Percentiles rank a stretch among this genome's conserved stretches.
Conservation (phyloP, 352 stramenopile species). For the Phytopythium litorale region DNA sequence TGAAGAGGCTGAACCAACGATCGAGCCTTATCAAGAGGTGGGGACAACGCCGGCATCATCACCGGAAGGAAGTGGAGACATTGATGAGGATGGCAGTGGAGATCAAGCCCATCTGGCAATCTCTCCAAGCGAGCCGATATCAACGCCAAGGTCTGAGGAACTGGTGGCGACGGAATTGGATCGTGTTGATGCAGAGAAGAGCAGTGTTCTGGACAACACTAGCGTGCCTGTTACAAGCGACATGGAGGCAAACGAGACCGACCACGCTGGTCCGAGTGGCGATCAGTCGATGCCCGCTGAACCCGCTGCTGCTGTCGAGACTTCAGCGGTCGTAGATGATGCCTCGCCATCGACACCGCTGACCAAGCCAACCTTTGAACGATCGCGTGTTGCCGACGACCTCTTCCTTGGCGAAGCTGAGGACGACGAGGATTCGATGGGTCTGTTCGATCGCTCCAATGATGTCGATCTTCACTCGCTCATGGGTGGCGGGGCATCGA, state of each 20-base stretch:
- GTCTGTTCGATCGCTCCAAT: slow-evolving; percentile 30
- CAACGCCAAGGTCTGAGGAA: background rate
- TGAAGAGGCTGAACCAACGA: background rate
- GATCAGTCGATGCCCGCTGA: background rate
- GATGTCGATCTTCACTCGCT: slow-evolving; percentile 21
- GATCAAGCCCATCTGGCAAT: background rate
- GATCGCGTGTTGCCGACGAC: background rate
- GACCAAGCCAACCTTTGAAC: background rate
- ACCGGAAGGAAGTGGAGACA: background rate
- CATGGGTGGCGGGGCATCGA: background rate
- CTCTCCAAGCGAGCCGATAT: background rate
- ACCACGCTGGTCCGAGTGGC: background rate
- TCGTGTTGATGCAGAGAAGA: background rate
- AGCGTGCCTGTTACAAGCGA: background rate
- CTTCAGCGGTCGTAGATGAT: background rate
- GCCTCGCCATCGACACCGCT: background rate
- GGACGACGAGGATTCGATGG: slow-evolving; percentile 9
- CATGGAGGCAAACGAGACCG: background rate
- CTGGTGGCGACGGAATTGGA: background rate
- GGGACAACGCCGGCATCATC: background rate
- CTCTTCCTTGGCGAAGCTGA: background rate
- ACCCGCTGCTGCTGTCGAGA: background rate
- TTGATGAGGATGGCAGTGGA: background rate
- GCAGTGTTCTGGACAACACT: background rate
- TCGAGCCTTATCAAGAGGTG: background rate